Percentiles rank a stretch among this genome's conserved stretches.
Conservation (phyloP, 2,329 filamentous ascomycete species). For the Fusarium abutilonis region DNA sequence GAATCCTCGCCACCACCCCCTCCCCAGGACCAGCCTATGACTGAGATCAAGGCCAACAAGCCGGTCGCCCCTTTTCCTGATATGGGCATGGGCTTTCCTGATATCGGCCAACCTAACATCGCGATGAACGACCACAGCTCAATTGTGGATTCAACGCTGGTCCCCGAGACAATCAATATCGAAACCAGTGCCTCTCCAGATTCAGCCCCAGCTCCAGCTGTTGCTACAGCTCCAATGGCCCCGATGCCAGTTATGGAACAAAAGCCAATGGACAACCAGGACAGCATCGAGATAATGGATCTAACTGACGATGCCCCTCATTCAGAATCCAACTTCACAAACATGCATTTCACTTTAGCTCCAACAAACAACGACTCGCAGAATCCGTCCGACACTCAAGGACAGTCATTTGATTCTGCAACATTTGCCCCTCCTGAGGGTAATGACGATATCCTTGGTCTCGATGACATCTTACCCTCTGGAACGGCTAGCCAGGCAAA, state of each 20-base stretch:
- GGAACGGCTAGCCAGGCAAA: conserved; percentile 34
- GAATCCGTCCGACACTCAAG: conserved; percentile 42
- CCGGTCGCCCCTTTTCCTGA: conserved; percentile 65
- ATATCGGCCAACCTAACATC: conserved; percentile 35
- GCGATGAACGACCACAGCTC: conserved; percentile 37
- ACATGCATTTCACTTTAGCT: conserved; percentile 66
- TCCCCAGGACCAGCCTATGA: conserved; percentile 47
- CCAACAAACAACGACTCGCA: conserved; percentile 51
- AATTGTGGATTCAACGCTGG: conserved; percentile 19
- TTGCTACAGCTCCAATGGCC: conserved; percentile 36
- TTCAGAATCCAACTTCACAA: conserved; percentile 62
- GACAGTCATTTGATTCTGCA: conserved; percentile 58
- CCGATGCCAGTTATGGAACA: conserved; percentile 46
- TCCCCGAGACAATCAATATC: conserved; percentile 33
- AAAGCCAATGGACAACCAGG: conserved; percentile 39
- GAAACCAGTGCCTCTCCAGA: conserved; percentile 42
- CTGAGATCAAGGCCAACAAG: conserved; percentile 51
- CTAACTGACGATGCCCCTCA: conserved; percentile 34
- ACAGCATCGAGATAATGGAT: conserved; percentile 28
- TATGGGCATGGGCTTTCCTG: conserved; percentile 61
- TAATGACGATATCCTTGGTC: conserved; percentile 45
- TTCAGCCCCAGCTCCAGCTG: conserved; percentile 4
- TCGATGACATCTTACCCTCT: conserved; percentile 47
- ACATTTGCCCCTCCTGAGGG: conserved; percentile 54
- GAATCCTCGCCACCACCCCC: conserved; percentile 48